These are phyloP conservation scores for Chlamydomonas schloesseri DNA, from an alignment of 139 green algal genomes.

Conservation along the genomic window DNA sequence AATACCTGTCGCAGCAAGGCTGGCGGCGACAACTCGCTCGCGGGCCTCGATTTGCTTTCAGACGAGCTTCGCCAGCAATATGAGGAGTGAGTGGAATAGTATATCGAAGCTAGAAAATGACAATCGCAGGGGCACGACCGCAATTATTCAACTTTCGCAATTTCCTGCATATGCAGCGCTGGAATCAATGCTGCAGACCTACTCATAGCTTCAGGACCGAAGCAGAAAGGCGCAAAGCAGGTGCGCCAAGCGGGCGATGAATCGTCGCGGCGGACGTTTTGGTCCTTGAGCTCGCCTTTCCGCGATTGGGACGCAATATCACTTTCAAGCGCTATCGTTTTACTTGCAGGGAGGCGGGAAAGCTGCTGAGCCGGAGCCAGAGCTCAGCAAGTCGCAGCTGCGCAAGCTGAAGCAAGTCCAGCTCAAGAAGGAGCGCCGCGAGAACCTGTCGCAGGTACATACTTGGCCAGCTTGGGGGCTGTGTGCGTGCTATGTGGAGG, in stretches of 20 bases:
- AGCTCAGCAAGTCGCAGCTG: slow-evolving; percentile 77
- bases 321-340: no score
- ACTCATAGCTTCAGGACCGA: not conserved
- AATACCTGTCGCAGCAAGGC: slow-evolving; percentile 48
- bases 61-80: slow-evolving; percentile 43
- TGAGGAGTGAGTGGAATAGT: slow-evolving; percentile 47
- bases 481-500: no score
- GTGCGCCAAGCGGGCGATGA: not conserved
- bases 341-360: not conserved
- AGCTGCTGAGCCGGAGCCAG: not conserved
- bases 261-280: not conserved
- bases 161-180: not conserved
- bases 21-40: slow-evolving; percentile 5
- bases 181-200: slow-evolving; percentile 7
- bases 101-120: no score
- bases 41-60: slow-evolving; percentile 23
- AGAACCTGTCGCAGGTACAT: slow-evolving; percentile 61
- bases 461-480: no score
- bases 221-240: not conserved
- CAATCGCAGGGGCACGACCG: no score
- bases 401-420: slow-evolving; percentile 82
- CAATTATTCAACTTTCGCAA: not conserved
- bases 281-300: not conserved
- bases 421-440: slow-evolving; percentile 72
- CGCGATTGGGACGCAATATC: no score